A percentile compares a stretch with the other conserved stretches of the same genome.
These are phyloP conservation scores for Monosporascus sp. DNA, from an alignment of 2,329 filamentous ascomycete species.

Conservation along the genomic window DNA sequence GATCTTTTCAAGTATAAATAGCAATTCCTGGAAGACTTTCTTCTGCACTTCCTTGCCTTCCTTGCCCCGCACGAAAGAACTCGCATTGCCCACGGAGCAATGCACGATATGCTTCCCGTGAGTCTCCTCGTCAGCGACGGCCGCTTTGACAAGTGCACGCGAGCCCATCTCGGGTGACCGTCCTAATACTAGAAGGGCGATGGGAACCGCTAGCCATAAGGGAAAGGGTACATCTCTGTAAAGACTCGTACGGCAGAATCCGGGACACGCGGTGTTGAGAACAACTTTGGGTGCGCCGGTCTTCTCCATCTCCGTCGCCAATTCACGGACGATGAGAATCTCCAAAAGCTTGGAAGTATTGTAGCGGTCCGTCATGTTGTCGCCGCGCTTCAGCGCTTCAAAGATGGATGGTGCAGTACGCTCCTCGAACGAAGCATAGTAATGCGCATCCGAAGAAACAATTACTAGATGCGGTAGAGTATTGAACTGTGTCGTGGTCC, in stretches of 20 bases:
- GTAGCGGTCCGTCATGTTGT: constrained; percentile 28
- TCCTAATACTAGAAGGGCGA: constrained; percentile 21
- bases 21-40: constrained; percentile 37
- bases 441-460: constrained; percentile 35
- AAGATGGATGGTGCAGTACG: constrained; percentile 26
- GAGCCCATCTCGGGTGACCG: constrained; percentile 35
- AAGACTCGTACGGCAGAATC: constrained; percentile 35
- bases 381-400: constrained; percentile 24
- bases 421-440: constrained; percentile 28
- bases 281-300: constrained; percentile 29
- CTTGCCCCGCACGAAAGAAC: constrained; percentile 28
- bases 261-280: constrained; percentile 35
- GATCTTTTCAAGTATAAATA: constrained; percentile 36
- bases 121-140: constrained; percentile 29
- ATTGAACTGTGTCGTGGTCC: constrained; percentile 28
- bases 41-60: constrained; percentile 31
- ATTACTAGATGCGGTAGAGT: constrained; percentile 31
- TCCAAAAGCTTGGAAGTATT: constrained; percentile 30
- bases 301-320: constrained; percentile 28
- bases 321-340: constrained; percentile 25
- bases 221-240: constrained; percentile 29
- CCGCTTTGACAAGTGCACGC: constrained; percentile 33
- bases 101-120: constrained; percentile 38
- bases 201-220: constrained; percentile 15
- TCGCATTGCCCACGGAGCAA: constrained; percentile 23